Conservation (phyloP, 352 stramenopile genomes). For the Globisporangium sylvaticum region DNA sequence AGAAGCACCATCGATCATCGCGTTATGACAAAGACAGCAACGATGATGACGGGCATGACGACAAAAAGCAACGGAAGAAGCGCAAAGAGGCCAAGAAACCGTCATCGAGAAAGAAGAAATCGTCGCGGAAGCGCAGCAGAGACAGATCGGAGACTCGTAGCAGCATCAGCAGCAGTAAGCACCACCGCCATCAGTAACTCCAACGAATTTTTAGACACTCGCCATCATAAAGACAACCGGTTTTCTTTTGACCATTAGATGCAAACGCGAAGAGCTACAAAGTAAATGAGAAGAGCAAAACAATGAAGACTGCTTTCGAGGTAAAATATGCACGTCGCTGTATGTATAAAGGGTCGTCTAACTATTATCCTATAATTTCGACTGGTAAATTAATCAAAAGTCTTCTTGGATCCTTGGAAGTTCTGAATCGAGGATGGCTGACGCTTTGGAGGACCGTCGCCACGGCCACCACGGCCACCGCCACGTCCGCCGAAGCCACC, state of each 20-base stretch:
- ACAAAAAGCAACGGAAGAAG: slow-evolving; percentile 26
- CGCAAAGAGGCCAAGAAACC: slow-evolving; percentile 29
- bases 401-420: slow-evolving; percentile 96
- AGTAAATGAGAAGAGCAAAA: no score
- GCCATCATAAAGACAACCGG: neutral
- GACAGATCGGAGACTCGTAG: neutral
- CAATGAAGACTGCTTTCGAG: neutral
- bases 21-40: slow-evolving; percentile 8
- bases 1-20: slow-evolving; percentile 25
- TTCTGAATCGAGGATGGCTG: slow-evolving; percentile 90
- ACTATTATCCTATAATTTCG: slow-evolving; percentile 17
- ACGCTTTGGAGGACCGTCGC: slow-evolving; percentile 72
- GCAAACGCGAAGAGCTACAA: neutral
- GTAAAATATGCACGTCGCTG: slow-evolving; percentile 1
- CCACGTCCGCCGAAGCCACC: slow-evolving; percentile 31
- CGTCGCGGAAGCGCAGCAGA: slow-evolving; percentile 14
- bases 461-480: slow-evolving; percentile 42
- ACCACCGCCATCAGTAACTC: slow-evolving; percentile 2
- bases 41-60: slow-evolving; percentile 15
- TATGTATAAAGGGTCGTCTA: slow-evolving; percentile 16
- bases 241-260: neutral
- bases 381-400: slow-evolving; percentile 89
- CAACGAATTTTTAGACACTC: neutral
- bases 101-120: slow-evolving; percentile 15
- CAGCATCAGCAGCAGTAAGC: slow-evolving; percentile 9